These are phyloP conservation scores for Spergularia bocconei DNA, from an alignment of 148 eudicot genomes.

Conservation along the genomic window DNA sequence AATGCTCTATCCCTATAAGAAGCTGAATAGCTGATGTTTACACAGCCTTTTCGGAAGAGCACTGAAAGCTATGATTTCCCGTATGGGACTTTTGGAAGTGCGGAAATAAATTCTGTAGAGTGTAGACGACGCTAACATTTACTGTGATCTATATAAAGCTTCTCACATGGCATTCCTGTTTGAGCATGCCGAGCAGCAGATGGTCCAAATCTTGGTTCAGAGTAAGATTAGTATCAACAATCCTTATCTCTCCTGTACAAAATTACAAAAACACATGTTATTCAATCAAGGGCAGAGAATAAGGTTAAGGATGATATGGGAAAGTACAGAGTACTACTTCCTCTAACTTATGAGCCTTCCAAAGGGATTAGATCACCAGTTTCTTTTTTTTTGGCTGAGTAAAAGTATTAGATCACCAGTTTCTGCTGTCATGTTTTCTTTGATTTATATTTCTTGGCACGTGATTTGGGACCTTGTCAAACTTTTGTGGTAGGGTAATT, in stretches of 20 bases:
- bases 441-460: conserved; percentile 25
- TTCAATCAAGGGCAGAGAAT: conserved; percentile 26
- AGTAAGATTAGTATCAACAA: not conserved
- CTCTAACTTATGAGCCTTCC: conserved; percentile 21
- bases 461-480: conserved; percentile 32
- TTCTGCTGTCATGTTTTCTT: conserved; percentile 28
- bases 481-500: conserved; percentile 28
- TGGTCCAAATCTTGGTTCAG: conserved; percentile 17
- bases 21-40: not conserved
- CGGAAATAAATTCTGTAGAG: too few species aligned
- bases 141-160: conserved; percentile 7
- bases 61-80: not conserved
- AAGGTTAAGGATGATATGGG: conserved; percentile 25
- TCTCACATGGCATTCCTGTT: conserved; percentile 18
- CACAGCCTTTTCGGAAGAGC: not conserved
- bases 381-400: too few species aligned
- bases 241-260: not conserved
- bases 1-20: not conserved
- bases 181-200: conserved; percentile 8
- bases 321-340: conserved; percentile 28
- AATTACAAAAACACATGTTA: conserved; percentile 31
- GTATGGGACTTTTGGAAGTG: too few species aligned
- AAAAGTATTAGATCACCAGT: too few species aligned
- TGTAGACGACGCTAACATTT: not conserved
- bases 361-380: conserved; percentile 24